Evolutionary conservation across 2,329 filamentous ascomycete genomes (phyloP), one percentile per base, ranked within the genome.

Genomic region (Triangularia verruculosa): DNA sequence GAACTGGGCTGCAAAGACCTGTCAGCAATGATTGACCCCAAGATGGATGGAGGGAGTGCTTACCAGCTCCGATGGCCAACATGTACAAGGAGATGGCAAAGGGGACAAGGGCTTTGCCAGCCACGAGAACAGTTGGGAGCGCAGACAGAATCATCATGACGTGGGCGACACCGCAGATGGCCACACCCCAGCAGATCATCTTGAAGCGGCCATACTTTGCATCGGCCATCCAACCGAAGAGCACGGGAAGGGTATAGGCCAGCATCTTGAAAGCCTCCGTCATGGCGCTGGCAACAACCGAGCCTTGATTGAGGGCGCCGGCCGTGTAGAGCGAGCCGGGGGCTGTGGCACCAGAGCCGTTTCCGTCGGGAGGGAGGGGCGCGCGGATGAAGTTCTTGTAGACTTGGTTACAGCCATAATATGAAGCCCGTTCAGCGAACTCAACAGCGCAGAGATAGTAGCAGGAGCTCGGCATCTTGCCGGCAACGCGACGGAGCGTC

Each of bases 151-250:
- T 83, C 64, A 92, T 81, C 61, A 92, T 83, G 17, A 86, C 72
- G 70, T 91, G 87, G 8, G 89, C 89, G 30, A 89, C 60, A 73
- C 89, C 84, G 62, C 89, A 88, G 51, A 90, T 79, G 1, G 77
- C 77, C n/a, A 90, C 86, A 66, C 89, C 88, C 71, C 84, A 83
- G 73, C 87, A 85, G 70, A 93, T 92, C 54, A 90, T 89, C 69
- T 82, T 82, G 77, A 88, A 92, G 63, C 89, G 88, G 61, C 90
- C 90, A 57, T 85, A 83, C 69, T 86, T 87, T 64, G 87, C 81
- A 73, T 93, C 90, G 34, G 89, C 87, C 9, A 89, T 70, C 73
- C 80, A 85, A 13, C 78, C 81, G 60, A 80, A 78, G 6, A 83
- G 63, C 34, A 87, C 78, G 0, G 86, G 86, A 11, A 87, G 74